Evolutionary conservation across 169 alveolate species (phyloP).

Genomic region (Plasmodium relictum): DNA sequence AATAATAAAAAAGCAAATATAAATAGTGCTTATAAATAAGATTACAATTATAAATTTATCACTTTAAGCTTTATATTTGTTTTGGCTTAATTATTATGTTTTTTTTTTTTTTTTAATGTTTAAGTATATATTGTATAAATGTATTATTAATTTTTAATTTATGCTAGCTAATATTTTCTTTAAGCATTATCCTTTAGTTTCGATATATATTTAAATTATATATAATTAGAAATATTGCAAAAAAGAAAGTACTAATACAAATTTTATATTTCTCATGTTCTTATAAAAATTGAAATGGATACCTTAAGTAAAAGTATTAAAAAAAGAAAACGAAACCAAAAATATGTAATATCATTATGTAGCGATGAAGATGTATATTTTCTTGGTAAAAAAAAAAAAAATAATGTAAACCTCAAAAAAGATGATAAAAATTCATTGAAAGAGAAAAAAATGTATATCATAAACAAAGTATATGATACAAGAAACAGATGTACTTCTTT

Average conservation of each 20-base stretch:
- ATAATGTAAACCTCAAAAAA: not conserved
- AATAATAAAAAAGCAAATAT: no score
- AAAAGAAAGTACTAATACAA: not conserved
- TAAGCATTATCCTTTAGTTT: no score
- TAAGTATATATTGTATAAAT: no score
- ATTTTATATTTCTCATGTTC: constrained; percentile 16
- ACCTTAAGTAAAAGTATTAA: constrained; percentile 1
- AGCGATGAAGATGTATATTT: constrained; percentile 27
- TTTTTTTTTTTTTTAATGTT: no score
- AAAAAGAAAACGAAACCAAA: constrained; percentile 37
- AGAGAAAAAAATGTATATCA: constrained; percentile 3
- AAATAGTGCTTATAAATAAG: no score
- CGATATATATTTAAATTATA: not conserved
- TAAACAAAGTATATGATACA: constrained; percentile 33
- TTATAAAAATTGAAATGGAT: constrained; percentile 32
- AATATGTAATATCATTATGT: constrained; percentile 15
- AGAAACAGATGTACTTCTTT: constrained; percentile 30
- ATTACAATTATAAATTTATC: no score
- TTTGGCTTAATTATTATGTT: no score
- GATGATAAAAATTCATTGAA: constrained; percentile 20
- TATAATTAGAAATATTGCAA: constrained; percentile 17
- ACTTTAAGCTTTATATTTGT: no score
- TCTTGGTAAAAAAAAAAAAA: constrained; percentile 23
- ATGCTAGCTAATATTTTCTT: no score
- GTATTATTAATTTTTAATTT: no score